Base-by-base conservation (phyloP, 2,329 filamentous ascomycete genomes). In the Trichoderma sp. region DNA sequence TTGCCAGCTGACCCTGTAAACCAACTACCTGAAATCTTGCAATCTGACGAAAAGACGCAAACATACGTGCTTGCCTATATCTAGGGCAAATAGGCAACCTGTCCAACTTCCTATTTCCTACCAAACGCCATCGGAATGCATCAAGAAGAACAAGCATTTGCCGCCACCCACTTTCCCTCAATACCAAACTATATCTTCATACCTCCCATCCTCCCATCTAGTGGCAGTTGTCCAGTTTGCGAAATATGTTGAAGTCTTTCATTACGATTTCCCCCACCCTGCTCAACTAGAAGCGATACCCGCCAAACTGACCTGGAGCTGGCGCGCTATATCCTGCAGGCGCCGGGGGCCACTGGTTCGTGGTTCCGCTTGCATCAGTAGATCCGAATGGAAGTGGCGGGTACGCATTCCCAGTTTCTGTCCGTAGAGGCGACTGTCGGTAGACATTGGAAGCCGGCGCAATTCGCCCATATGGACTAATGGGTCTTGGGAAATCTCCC, bases 371-470 rank as follows among this genome's bases (percentile, higher is more conserved):
- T 12, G 70, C 68, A 35, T 78, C 76, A 13, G 76, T 73, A 7
- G 74, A 70, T 32, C 75, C 74, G 48, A 78, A 79, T 6, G 75
- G 70, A 39, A 74, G 76, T 54, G 71, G 61, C 59, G 73, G 74
- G 48, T 72, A 78, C 17, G 68, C 70, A 45, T 65, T 72, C 53
- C 72, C 74, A n/a, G 71, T 74, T 70, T 83, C 84, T 3, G 84
- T 82, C 13, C 85, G 81, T 64, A 86, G 77, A 5, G 84, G 83
- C 1, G 83, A 85, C 73, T 83, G 85, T 67, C 84, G 80, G 74
- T 87, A 87, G 2, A 80, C 80, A 7, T 78, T 78, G 45, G 79
- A 73, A 34, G 77, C 76, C 54, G 80, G 77, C 22, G 78, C 74
- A 34, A 83, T 71, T 27, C 81, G 80, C 35, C 80, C 80, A 67